These are phyloP conservation scores for Ambrosiella xylebori DNA, from an alignment of 2,329 filamentous ascomycete genomes.

Conservation along the genomic window DNA sequence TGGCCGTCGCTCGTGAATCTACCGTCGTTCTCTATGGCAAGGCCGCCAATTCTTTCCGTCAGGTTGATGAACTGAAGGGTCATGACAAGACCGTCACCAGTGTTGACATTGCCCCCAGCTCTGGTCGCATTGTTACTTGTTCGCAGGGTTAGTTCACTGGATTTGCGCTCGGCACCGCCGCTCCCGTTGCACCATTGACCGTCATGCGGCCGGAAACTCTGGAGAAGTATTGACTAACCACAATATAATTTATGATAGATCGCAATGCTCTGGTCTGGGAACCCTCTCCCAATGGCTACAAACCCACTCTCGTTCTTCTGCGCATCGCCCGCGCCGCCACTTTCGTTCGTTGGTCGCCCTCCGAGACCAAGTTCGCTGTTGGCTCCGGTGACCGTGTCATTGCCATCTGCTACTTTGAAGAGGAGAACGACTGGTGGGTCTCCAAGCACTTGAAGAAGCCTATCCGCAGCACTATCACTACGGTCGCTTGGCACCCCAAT, in stretches of 20 bases:
- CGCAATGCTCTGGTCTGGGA: constrained; percentile 98
- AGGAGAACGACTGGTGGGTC: constrained; percentile 99
- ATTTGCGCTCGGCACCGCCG: not conserved
- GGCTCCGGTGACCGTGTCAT: constrained; percentile 91
- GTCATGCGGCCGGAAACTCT: not conserved
- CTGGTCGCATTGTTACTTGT: constrained; percentile 89
- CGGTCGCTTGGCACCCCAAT: constrained; percentile 93
- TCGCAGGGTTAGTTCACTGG: constrained; percentile 52
- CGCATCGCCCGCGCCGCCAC: constrained; percentile 94
- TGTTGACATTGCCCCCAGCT: constrained; percentile 83
- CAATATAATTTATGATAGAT: constrained; percentile 36
- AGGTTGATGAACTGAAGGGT: constrained; percentile 84
- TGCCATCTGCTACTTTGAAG: constrained; percentile 94
- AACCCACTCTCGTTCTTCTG: constrained; percentile 88
- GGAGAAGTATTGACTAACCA: not conserved
- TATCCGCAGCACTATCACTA: constrained; percentile 90
- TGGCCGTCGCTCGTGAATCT: constrained; percentile 83
- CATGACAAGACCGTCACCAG: constrained; percentile 96
- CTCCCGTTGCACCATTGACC: not conserved
- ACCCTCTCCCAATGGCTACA: constrained; percentile 79
- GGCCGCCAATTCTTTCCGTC: constrained; percentile 55
- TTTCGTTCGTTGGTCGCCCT: constrained; percentile 92
- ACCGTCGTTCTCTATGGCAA: constrained; percentile 73
- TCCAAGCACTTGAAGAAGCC: constrained; percentile 99
- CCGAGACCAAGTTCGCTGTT: constrained; percentile 93